Evolutionary conservation across 1,284 basidiomycete species (phyloP), one percentile per base, ranked within the genome.

Genomic region (Cryptococcus depauperatus): DNA sequence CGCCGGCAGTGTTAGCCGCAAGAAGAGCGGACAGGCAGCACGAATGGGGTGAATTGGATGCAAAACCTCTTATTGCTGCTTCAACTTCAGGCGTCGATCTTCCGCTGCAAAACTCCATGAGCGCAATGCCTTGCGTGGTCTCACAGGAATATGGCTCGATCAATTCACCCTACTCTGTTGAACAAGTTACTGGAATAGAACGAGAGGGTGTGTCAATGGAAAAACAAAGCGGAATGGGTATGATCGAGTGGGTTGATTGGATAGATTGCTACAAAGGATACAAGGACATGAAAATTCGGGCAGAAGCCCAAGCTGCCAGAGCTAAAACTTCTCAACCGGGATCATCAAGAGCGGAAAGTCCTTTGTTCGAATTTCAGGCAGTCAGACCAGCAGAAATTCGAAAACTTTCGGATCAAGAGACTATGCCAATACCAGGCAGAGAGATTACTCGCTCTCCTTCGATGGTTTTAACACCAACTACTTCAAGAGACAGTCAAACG

Each of bases 171-270:
- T 22, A 18, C 33, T 16, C 35, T 44, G 21, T 28, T 21, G 23
- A 26, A 26, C 9, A n/a, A 26, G 18, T 33, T 39, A 30, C 11
- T 29, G 14, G 16, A 16, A 10, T 39, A 43, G 32, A 33, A 11
- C 11, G 9, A 22, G 16, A 18, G 19, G 35, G 16, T 9, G 14
- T 22, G 14, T 10, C 18, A 22, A 37, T 13, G 16, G 13, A 37
- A 14, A 14, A 22, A 9, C 21, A 16, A 22, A 8, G 1, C 21
- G 39, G 39, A 7, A 51, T 70, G 9, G 61, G 64, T 9, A 75
- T 75, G 28, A 74, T 78, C 44, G 76, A 77, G 52, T 78, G 76
- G 76, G 74, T 78, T 25, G 76, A 78, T 54, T 78, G 76, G 76
- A 65, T 76, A 43, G 76, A 78, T 56, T 75, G 75, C 55, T 78